Evolutionary conservation across 164 flowering plant species (phyloP).

Genomic region (Macadamia tetraphylla): DNA sequence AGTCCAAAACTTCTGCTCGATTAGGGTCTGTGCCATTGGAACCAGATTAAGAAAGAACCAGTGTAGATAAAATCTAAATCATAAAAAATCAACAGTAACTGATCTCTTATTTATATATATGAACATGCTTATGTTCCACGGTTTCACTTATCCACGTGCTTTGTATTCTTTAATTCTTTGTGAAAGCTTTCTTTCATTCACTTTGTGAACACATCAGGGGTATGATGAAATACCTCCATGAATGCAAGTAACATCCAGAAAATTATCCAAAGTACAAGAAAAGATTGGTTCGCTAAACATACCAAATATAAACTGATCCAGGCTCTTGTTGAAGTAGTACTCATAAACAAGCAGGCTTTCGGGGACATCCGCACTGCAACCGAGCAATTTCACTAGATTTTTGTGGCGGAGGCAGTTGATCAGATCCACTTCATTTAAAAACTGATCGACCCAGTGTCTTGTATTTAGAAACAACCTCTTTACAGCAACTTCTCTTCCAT

Average conservation of each 20-base stretch:
- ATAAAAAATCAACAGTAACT: not conserved
- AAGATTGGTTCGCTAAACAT: not conserved
- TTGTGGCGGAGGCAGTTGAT: constrained; percentile 65
- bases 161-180: too few species aligned
- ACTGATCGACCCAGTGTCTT: constrained; percentile 62
- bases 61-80: not conserved
- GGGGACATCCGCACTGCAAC: constrained; percentile 75
- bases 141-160: too few species aligned
- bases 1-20: constrained; percentile 4
- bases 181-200: too few species aligned
- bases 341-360: constrained; percentile 81
- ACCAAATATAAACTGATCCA: constrained; percentile 73
- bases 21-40: not conserved
- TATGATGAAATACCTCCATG: too few species aligned
- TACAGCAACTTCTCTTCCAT: constrained; percentile 79
- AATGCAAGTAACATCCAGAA: not conserved
- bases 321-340: constrained; percentile 56
- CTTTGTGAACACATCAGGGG: too few species aligned
- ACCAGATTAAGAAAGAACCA: not conserved
- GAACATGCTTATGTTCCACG: too few species aligned
- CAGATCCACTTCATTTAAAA: constrained; percentile 75
- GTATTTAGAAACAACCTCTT: constrained; percentile 75
- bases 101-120: too few species aligned
- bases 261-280: too few species aligned
- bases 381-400: constrained; percentile 61